Conservation (phyloP, 257 asterid genomes). For the Solanum paucissectum region DNA sequence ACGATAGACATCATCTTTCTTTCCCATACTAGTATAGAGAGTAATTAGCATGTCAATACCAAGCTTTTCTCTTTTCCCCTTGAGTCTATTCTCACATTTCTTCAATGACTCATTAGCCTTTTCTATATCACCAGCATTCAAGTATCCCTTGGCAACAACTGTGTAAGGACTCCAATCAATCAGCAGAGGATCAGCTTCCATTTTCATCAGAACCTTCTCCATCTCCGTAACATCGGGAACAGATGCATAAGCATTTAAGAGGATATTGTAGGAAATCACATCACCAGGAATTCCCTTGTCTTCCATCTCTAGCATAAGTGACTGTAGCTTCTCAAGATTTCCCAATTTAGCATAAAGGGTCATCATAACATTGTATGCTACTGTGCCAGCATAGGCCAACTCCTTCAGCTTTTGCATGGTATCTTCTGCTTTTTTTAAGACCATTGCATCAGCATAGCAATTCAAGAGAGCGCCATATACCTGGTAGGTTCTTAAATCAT, state of each 20-base stretch:
- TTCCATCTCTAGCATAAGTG: conserved; percentile 33
- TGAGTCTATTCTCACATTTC: conserved; percentile 24
- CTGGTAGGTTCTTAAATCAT: background rate
- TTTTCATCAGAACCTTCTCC: conserved; percentile 36
- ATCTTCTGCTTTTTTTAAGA: conserved; percentile 19
- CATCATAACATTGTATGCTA: conserved; percentile 27
- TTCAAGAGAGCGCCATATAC: conserved; percentile 22
- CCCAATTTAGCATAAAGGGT: conserved; percentile 23
- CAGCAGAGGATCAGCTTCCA: conserved; percentile 37
- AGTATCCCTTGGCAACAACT: conserved; percentile 31
- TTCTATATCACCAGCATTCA: conserved; percentile 20
- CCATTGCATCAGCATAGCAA: conserved; percentile 9
- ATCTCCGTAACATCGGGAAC: conserved; percentile 17
- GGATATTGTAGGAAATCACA: conserved; percentile 14
- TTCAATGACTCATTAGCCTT: conserved; percentile 16
- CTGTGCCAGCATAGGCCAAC: background rate
- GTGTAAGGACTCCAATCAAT: conserved; percentile 6
- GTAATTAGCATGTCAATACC: conserved; percentile 18
- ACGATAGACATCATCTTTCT: conserved; percentile 28
- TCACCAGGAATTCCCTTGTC: conserved; percentile 15
- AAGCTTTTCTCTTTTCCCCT: background rate
- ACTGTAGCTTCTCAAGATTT: conserved; percentile 15
- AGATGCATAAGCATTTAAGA: conserved; percentile 20
- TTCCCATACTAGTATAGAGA: conserved; percentile 30
- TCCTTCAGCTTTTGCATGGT: conserved; percentile 21